phyloP scores from a whole-genome alignment of 257 asterid genomes.

The Primulina huaijiensis region DNA sequence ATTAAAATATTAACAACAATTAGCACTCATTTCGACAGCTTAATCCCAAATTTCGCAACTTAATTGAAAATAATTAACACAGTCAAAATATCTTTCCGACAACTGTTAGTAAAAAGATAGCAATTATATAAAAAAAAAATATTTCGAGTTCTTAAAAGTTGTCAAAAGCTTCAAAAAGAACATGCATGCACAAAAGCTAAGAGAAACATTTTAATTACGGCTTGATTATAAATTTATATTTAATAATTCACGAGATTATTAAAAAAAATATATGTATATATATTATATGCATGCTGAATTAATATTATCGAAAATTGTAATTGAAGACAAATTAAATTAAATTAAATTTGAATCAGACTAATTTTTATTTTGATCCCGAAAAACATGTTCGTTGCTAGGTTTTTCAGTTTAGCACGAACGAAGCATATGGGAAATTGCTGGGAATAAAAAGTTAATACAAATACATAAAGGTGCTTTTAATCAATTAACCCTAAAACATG shows the following conservation, averaged over 20 bases:
- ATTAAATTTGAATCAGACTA: no score
- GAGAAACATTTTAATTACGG: slow-evolving; percentile 23
- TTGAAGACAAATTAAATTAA: no score
- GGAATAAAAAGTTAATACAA: background rate
- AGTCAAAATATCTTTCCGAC: slow-evolving; percentile 26
- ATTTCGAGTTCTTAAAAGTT: slow-evolving; percentile 15
- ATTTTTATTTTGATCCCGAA: no score
- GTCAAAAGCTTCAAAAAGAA: slow-evolving; percentile 27
- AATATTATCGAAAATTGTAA: no score
- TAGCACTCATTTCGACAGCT: background rate
- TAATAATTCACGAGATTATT: no score
- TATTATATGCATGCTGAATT: no score
- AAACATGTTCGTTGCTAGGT: no score
- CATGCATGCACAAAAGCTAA: slow-evolving; percentile 23
- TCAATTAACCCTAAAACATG: background rate
- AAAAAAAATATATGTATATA: no score
- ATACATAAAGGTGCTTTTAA: background rate
- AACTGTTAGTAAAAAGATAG: slow-evolving; percentile 4
- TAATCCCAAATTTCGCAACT: background rate
- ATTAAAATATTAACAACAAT: background rate
- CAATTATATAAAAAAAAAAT: background rate
- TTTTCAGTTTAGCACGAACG: slow-evolving; percentile 13
- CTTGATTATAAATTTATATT: background rate
- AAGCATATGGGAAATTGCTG: slow-evolving; percentile 25
- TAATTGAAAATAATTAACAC: slow-evolving; percentile 6